Evolutionary conservation across 1,284 basidiomycete species (phyloP), one percentile per base, ranked within the genome.

Genomic region (Irpex sp.): DNA sequence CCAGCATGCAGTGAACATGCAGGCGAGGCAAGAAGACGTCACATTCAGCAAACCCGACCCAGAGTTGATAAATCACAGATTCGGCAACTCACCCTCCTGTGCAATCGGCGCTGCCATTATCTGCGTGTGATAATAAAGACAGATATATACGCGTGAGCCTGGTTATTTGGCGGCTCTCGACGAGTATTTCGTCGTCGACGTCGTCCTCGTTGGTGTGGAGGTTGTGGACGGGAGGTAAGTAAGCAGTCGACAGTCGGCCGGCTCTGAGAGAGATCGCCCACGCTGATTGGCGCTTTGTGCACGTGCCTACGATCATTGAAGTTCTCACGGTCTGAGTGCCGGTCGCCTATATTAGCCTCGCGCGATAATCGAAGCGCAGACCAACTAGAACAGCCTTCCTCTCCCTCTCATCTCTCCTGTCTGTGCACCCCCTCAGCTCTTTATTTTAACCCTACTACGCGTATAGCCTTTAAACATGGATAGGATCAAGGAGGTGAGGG

Each of bases 401-500:
- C 67, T 56, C 59, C 62, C 58, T 56, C 54, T 61, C 59, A 36
- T 63, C 64, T 58, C 57, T 65, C 40, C 65, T 58, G 63, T 54
- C 65, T 61, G 58, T 57, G 64, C 54, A 56, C 26, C 64, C 62
- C 56, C 59, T 65, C 48, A 67, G 60, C 65, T 56, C 65, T 64
- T 60, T 57, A 66, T 61, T 49, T 11, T 64, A 63, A 59, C 62
- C 61, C 58, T 62, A 49, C 48, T 51, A 51, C n/a, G 55, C 68
- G 59, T 44, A 59, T 63, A 61, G 63, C 55, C 58, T 44, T 76
- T 70, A 71, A 80, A 81, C 70, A 88, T 91, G 76, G 91, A 92
- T 67, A 87, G 84, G 81, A 91, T 93, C 77, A 90, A 82, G 77
- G 87, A 90, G 80, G 91, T 88, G 66, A 26, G 76, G 11, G 40